These are phyloP conservation scores for Centaurea solstitialis DNA, from an alignment of 129 eudicot genomes.

Conservation along the genomic window DNA sequence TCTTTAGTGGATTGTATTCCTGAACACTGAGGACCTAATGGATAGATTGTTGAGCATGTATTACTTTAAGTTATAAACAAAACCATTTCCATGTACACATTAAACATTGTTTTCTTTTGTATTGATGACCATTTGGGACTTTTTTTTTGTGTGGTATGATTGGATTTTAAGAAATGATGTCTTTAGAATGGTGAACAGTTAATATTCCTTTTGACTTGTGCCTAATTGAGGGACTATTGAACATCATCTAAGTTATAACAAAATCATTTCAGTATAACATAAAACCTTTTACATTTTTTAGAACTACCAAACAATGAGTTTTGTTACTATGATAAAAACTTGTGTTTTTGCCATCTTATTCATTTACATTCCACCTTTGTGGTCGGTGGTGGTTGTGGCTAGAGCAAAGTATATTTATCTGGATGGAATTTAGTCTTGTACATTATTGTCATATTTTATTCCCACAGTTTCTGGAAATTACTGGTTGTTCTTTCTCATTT, in stretches of 20 bases:
- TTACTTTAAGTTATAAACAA: neutral
- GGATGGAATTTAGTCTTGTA: neutral
- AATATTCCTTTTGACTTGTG: neutral
- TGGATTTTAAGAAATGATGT: neutral
- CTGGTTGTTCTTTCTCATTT: constrained; percentile 8
- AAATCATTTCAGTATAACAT: constrained; percentile 4
- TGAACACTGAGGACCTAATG: neutral
- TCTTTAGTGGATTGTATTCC: neutral
- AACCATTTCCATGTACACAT: neutral
- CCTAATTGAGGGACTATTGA: neutral
- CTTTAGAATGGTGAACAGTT: neutral
- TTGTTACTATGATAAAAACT: constrained; percentile 9
- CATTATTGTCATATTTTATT: neutral
- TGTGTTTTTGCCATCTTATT: neutral
- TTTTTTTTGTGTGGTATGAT: neutral
- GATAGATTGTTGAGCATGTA: neutral
- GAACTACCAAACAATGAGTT: neutral
- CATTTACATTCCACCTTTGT: constrained; percentile 6
- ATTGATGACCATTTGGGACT: neutral
- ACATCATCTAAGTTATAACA: neutral
- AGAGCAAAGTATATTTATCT: neutral
- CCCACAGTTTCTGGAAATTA: neutral
- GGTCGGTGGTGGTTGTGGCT: too few relatives aligned
- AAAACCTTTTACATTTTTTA: neutral
- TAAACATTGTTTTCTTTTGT: neutral